Conservation (phyloP, 306 rosid species). For the Pyrus bretschneideri region DNA sequence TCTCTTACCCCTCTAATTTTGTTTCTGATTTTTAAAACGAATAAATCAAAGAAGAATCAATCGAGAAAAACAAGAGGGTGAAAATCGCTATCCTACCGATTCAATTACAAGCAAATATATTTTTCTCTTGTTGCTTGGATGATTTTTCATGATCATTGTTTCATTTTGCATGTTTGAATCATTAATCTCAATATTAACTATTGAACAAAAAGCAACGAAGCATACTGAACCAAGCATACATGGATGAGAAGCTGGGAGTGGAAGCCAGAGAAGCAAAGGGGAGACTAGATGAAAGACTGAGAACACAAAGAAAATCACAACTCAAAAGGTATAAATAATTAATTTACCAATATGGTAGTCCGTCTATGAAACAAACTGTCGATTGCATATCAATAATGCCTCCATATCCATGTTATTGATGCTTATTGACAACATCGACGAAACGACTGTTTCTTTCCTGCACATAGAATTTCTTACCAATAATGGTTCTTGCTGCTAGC, state of each 20-base stretch:
- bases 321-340: constrained; percentile 12
- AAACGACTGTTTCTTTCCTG: no score
- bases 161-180: not conserved
- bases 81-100: not conserved
- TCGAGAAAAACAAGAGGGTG: not conserved
- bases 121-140: not conserved
- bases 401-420: not conserved
- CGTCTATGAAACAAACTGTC: not conserved
- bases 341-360: not conserved
- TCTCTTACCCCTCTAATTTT: not conserved
- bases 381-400: not conserved
- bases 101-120: not conserved
- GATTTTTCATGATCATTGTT: not conserved
- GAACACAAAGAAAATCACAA: constrained; percentile 28
- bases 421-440: not conserved
- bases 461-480: no score
- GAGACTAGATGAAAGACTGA: constrained; percentile 64
- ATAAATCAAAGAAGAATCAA: no score
- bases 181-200: not conserved
- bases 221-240: constrained; percentile 18
- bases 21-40: no score
- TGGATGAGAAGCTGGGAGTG: constrained; percentile 50
- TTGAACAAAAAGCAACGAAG: constrained; percentile 30
- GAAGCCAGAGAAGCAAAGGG: constrained; percentile 70
- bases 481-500: no score